phyloP scores from a whole-genome alignment of 176 grass and related monocot genomes.

The Musa beccarii region DNA sequence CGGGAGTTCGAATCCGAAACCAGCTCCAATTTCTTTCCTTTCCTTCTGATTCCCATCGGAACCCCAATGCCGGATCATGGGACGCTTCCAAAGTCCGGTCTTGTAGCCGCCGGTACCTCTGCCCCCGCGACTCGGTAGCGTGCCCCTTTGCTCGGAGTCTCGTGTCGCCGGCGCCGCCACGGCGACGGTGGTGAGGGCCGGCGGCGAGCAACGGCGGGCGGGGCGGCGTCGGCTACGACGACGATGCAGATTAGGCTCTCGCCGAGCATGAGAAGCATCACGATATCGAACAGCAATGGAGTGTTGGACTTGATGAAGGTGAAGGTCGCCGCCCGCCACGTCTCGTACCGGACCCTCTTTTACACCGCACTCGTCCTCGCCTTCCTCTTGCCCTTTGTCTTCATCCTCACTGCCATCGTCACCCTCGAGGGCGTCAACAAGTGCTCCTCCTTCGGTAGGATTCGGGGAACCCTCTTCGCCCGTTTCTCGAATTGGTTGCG shows the following conservation, averaged over 20 bases:
- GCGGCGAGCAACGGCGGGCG: background rate
- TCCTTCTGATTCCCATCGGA: background rate
- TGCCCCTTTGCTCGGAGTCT: background rate
- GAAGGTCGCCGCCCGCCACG: constrained; percentile 48
- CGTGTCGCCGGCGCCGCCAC: background rate
- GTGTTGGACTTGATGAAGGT: constrained; percentile 85
- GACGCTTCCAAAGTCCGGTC: background rate
- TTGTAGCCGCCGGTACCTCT: background rate
- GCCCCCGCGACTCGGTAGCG: background rate
- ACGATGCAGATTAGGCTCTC: constrained; percentile 99
- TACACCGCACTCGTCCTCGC: constrained; percentile 45
- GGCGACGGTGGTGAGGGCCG: background rate
- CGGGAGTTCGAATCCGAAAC: background rate
- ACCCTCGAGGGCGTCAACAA: constrained; percentile 94
- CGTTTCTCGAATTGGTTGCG: background rate
- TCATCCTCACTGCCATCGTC: constrained; percentile 68
- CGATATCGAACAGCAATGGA: constrained; percentile 85
- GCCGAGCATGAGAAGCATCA: constrained; percentile 97
- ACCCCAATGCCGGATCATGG: background rate
- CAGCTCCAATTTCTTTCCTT: background rate
- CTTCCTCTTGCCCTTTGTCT: constrained; percentile 21
- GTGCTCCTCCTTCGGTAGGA: constrained; percentile 86
- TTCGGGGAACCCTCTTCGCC: background rate
- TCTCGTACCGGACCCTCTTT: constrained; percentile 34
- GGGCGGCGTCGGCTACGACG: constrained; percentile 19